Base-by-base conservation (phyloP, 306 rosid genomes). In the Acacia melanoxylon region DNA sequence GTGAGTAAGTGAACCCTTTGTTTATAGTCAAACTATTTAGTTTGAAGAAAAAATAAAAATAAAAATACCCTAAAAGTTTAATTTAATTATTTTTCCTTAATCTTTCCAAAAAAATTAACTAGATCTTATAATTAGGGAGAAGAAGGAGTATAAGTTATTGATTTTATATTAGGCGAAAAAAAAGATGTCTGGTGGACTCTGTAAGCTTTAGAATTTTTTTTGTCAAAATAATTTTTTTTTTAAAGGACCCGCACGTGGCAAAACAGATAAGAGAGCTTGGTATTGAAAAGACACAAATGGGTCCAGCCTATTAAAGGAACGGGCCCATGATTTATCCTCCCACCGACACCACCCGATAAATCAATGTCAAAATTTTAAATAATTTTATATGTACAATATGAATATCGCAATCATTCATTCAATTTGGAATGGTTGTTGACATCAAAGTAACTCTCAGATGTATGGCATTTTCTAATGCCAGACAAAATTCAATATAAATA, bases 281-380 rank as follows among this genome's bases (percentile, higher is more conserved):
- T 27, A 6, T 42, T 5, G 67, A 16, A 75, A 75, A 27, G 42
- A 82, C 1, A 72, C 13, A 72, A 16, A 52, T 19, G 68, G 85
- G 70, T 20, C 83, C 78, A 59, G 69, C 68, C 72, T 76, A n/a
- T 81, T 46, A 11, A 67, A 68, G 12, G 1, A 68, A 1, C 35
- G 70, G 83, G 20, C 42, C 41, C 69, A 29, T 67, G 71, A 67
- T 35, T 37, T 27, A 6, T 19, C 72, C 17, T 35, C 1, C 72
- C 0, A 35, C 72, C 72, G 48, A 67, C 72, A 67, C 46, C n/a
- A 8, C 62, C 8, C 24, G 27, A 54, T 20, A 8, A 54, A 54
- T 54, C 27, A 20, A 8, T 54, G 62, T 52, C 59, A 52, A 52
- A 52, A 52, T 5, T 52, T 52, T 52, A 15, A 13, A 14, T 13